Base-by-base conservation (phyloP, 345 rosid species). In the Corchorus capsularis region DNA sequence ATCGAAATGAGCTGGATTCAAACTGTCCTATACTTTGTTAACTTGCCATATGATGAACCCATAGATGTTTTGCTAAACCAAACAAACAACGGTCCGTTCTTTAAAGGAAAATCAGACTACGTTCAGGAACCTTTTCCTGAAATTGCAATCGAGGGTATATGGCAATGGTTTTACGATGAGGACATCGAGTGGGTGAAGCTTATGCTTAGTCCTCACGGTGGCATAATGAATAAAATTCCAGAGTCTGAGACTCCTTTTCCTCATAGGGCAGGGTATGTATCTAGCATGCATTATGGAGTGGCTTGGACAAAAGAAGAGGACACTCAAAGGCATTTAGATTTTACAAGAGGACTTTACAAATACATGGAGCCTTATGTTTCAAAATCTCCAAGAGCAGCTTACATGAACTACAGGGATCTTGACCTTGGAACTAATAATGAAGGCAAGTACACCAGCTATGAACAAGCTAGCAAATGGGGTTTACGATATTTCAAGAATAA, bases 331-430 rank as follows among this genome's bases (percentile, higher is more conserved):
- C 45, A 65, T 46, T 41, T 65, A 41, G 43, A 2, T 13, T 41
- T 8, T 4, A 65, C 3, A 1, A 65, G 70, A 46, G 43, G 52
- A 32, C 52, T 65, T 16, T 65, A 65, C 22, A 35, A 1, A 10
- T 65, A 39, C 15, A 41, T 65, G 70, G 14, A 65, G 13, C 70
- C 70, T 12, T 65, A 65, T 8, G 70, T 65, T 39, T 65, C 70
- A 8, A 65, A 65, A 43, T 41, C 70, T 41, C 70, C 70, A 11
- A 35, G 70, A 39, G 0, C 3, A 11, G 70, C 70, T 39, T 65
- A 65, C 47, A 43, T 65, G 47, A 43, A 43, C 52, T 65, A 65
- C 52, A 65, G 70, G 27, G 70, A 65, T 43, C 70, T 65, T 37
- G 70, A 65, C 27, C 14, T 65, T 16, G 70, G 70, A n/a, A 65